A percentile compares a stretch with the other conserved stretches of the same genome.
Conservation (phyloP, 108 stramenopile species). For the Stephanodiscus triporus region DNA sequence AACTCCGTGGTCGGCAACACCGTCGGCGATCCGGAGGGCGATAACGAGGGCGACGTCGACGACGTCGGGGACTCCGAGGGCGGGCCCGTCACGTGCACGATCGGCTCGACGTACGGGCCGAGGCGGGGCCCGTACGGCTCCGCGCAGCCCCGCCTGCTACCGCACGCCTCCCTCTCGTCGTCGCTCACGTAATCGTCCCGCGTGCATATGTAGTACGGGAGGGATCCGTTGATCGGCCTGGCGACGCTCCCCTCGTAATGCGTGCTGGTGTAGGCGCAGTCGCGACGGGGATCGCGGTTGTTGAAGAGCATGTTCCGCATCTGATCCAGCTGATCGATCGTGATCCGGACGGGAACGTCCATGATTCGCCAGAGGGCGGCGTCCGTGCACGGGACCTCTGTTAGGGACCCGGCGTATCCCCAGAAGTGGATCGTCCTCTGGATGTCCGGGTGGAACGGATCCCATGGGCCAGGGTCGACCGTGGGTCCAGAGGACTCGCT, state of each 20-base stretch:
- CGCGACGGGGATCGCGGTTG: constrained; percentile 45
- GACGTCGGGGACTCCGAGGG: constrained; percentile 22
- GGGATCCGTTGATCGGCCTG: constrained; percentile 48
- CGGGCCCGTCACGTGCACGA: constrained; percentile 34
- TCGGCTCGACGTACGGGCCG: constrained; percentile 28
- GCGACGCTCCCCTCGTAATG: constrained; percentile 70
- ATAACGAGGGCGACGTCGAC: background rate
- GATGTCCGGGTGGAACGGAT: constrained; percentile 64
- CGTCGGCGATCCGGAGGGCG: background rate
- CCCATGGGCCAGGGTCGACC: constrained; percentile 37
- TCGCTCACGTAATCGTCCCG: constrained; percentile 32
- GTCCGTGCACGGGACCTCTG: constrained; percentile 79
- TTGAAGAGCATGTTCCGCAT: constrained; percentile 70
- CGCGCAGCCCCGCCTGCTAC: constrained; percentile 18
- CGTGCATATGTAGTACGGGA: constrained; percentile 36
- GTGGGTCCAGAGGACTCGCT: background rate
- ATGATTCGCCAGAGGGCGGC: constrained; percentile 74
- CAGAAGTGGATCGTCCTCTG: constrained; percentile 70
- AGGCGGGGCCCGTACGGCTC: constrained; percentile 34
- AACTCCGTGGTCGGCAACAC: background rate
- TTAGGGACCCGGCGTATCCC: constrained; percentile 77
- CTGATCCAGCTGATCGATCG: constrained; percentile 61
- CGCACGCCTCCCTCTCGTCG: constrained; percentile 40
- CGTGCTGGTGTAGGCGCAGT: constrained; percentile 62
- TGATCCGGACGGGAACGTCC: constrained; percentile 67